Percentiles rank a stretch among this genome's conserved stretches.
These are phyloP conservation scores for Aegilops tauschii DNA, from an alignment of 176 grass and related monocot species.

Conservation along the genomic window DNA sequence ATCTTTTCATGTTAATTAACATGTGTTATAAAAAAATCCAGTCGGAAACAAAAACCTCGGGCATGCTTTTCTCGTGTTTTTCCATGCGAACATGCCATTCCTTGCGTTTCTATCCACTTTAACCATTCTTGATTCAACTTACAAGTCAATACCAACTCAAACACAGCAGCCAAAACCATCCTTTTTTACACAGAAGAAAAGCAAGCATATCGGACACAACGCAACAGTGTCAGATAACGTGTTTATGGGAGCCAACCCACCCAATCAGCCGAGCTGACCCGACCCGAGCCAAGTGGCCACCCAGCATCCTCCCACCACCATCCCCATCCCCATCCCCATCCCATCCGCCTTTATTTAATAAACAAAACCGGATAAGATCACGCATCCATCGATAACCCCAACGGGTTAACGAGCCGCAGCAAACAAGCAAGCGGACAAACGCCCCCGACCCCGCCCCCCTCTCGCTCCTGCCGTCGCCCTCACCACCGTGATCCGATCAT, in stretches of 20 bases:
- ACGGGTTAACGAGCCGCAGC: conserved; percentile 20
- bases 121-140: not conserved
- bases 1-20: too few species aligned
- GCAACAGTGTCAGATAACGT: not conserved
- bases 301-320: not conserved
- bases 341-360: not conserved
- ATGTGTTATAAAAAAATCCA: too few species aligned
- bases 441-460: not conserved
- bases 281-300: conserved; percentile 6
- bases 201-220: not conserved
- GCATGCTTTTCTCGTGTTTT: too few species aligned
- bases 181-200: not conserved
- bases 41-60: too few species aligned
- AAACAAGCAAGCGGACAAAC: not conserved
- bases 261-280: not conserved
- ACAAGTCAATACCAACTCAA: not conserved
- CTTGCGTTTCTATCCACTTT: not conserved
- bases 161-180: not conserved
- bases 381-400: not conserved
- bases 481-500: conserved; percentile 23
- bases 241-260: not conserved
- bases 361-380: conserved; percentile 47
- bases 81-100: not conserved
- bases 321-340: not conserved
- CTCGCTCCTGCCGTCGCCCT: conserved; percentile 28